A percentile compares a stretch with the other conserved stretches of the same genome.
phyloP scores from a whole-genome alignment of 768 basidiomycete species.

The Pleurotus giganteus region DNA sequence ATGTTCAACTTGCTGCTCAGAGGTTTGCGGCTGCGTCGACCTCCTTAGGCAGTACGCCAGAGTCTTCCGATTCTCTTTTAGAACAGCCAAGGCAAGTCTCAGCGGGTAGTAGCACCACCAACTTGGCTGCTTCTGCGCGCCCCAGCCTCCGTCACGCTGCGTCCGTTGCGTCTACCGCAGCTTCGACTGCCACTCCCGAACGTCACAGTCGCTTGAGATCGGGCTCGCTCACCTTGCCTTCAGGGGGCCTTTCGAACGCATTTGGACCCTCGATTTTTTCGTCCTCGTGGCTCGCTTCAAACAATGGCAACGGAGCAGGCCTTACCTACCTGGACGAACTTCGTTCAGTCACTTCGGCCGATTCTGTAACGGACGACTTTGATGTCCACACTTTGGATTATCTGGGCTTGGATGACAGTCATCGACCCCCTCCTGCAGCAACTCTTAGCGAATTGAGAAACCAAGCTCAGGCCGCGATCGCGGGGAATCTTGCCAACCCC shows the following conservation, averaged over 20 bases:
- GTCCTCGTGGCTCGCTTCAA: conserved; percentile 79
- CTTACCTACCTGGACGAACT: conserved; percentile 76
- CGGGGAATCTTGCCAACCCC: conserved; percentile 76
- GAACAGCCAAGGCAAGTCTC: conserved; percentile 53
- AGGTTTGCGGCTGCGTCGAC: conserved; percentile 70
- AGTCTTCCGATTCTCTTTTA: conserved; percentile 39
- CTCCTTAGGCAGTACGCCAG: conserved; percentile 47
- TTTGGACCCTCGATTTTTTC: conserved; percentile 90
- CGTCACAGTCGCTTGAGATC: conserved; percentile 85
- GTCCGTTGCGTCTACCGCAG: conserved; percentile 57
- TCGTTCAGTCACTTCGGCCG: conserved; percentile 76
- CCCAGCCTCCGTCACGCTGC: conserved; percentile 77
- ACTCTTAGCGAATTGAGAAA: conserved; percentile 87
- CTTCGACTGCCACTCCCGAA: conserved; percentile 51
- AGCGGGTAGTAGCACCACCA: conserved; percentile 40
- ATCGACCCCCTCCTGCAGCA: conserved; percentile 77
- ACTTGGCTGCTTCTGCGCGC: conserved; percentile 46
- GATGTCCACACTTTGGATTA: conserved; percentile 96
- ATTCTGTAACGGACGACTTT: conserved; percentile 81
- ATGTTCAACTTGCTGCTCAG: conserved; percentile 85
- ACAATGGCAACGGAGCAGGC: conserved; percentile 53
- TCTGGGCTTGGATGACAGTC: conserved; percentile 85
- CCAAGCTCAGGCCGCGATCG: conserved; percentile 88
- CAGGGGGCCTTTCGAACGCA: conserved; percentile 73
- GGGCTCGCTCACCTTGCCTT: conserved; percentile 86